Base-by-base conservation (phyloP, 2,329 filamentous ascomycete genomes). In the Fusarium oligoseptatum region DNA sequence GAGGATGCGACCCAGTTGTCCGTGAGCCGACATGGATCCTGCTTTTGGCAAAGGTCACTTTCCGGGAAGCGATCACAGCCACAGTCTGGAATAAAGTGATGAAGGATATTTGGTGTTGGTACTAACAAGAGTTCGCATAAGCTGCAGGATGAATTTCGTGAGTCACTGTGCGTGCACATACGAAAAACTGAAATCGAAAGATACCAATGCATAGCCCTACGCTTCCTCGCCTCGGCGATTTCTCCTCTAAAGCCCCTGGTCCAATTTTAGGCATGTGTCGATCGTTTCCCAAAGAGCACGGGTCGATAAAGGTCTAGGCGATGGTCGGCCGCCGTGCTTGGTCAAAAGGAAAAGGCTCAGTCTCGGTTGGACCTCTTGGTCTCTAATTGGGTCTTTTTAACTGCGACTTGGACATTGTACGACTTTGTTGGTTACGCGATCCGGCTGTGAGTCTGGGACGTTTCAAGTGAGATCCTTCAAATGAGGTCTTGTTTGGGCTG, bases 211-310 rank as follows among this genome's bases (percentile, higher is more conserved):
- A 22, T 70, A 73, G 72, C 72, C 69, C 62, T 75, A 72, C 22
- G 15, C 10, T 22, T 22, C 48, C 36, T 15, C 52, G 48, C 60
- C 60, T 70, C 72, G 72, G 72, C 66, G 72, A 70, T 70, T 74
- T 67, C 72, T 69, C 43, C 65, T 74, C 15, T 14, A 9, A 9
- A 39, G 50, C 60, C 72, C 64, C 71, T 69, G 52, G 68, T 55
- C 55, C 67, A 67, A 65, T 67, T 66, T 72, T 66, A 67, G 68
- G 27, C 14, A 17, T 20, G 10, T 37, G 63, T 56, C 61, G 70
- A 75, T 68, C 76, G 45, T 64, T 67, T 24, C 76, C 64, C 12
- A 12, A 74, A 77, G 45, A 17, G 52, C 45, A 57, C 12, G 58
- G 57, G 45, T 66, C 15, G 61, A 52, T 22, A 43, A 4, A 52